These are phyloP conservation scores for Penicillium sp. DNA, from an alignment of 2,329 filamentous ascomycete species.

Conservation along the genomic window DNA sequence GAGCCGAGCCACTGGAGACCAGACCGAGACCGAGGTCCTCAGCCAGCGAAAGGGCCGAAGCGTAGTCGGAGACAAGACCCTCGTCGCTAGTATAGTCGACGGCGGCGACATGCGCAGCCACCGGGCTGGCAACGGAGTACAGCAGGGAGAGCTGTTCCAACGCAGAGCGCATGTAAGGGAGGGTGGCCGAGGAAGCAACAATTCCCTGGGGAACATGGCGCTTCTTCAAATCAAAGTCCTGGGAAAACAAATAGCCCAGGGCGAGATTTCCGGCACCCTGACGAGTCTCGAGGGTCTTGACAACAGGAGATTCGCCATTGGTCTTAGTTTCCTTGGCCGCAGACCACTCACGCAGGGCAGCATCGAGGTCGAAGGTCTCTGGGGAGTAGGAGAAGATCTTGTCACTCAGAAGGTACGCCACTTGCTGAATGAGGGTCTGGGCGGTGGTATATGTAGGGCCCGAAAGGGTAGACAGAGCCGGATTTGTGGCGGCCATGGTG, in stretches of 20 bases:
- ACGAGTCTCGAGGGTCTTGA: constrained; percentile 82
- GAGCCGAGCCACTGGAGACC: constrained; percentile 80
- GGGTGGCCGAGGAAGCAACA: constrained; percentile 79
- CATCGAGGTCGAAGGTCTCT: constrained; percentile 87
- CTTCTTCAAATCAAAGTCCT: constrained; percentile 91
- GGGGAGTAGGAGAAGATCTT: constrained; percentile 98
- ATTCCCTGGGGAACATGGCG: constrained; percentile 89
- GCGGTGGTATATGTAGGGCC: constrained; percentile 92
- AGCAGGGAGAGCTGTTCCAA: constrained; percentile 90
- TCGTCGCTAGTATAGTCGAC: constrained; percentile 75
- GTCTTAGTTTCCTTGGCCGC: constrained; percentile 72
- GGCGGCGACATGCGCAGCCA: constrained; percentile 89
- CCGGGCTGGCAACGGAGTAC: constrained; percentile 88
- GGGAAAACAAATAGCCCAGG: constrained; percentile 95
- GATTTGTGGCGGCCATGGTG: constrained; percentile 41
- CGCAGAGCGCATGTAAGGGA: constrained; percentile 77
- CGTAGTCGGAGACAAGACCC: constrained; percentile 86
- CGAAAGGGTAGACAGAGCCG: constrained; percentile 64
- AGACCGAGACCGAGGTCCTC: constrained; percentile 90
- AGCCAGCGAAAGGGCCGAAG: constrained; percentile 73
- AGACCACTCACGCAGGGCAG: constrained; percentile 79
- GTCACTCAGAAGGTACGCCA: constrained; percentile 92
- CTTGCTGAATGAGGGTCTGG: constrained; percentile 92
- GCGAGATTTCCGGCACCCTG: constrained; percentile 88
- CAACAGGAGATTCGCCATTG: constrained; percentile 75